Base-by-base conservation (phyloP, 2,329 filamentous ascomycete genomes). In the Dothistroma pini region DNA sequence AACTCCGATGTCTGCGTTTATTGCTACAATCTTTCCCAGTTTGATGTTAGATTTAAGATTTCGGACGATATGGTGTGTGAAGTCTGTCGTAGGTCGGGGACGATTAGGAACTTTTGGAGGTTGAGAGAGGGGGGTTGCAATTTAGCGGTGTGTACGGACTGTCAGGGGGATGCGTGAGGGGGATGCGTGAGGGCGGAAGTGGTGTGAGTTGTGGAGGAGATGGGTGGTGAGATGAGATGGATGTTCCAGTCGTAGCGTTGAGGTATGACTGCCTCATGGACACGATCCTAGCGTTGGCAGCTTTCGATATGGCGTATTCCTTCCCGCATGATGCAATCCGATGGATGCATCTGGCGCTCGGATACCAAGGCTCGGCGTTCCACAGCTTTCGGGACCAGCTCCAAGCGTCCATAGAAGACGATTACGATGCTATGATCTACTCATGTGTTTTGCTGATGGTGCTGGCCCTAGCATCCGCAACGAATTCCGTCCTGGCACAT, bases 261-360 rank as follows among this genome's bases (percentile, higher is more conserved):
- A 63, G 57, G 38, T 63, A 65, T n/a, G 60, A 65, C 11, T 65
- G 57, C 49, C 50, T 63, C 2, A 56, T 65, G 47, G 56, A 60
- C 19, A 61, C 56, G 11, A 63, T 65, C 29, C 59, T 65, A 11
- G 60, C 63, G 7, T 29, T 65, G 29, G 59, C 60, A 3, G 58
- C 60, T n/a, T 64, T 64, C 44, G 54, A 64, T 19, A 52, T 64
- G 59, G 62, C 62, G 6, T 49, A 62, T 44, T 32, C 50, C 12
- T 51, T 53, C 19, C 59, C 62, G 4, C n/a, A 59, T 9, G 54
- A 62, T 14, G 58, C 59, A 1, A 35, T 35, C 10, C 57, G 58
- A 9, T 56, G 59, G 51, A 59, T 59, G 19, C 60, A 38, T 49
- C 51, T 55, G n/a, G 62, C 62, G n/a, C 54, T 62, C 1, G 59